Evolutionary conservation across 768 basidiomycete genomes (phyloP), one percentile per base, ranked within the genome.

Genomic region (Boletus patriciae): DNA sequence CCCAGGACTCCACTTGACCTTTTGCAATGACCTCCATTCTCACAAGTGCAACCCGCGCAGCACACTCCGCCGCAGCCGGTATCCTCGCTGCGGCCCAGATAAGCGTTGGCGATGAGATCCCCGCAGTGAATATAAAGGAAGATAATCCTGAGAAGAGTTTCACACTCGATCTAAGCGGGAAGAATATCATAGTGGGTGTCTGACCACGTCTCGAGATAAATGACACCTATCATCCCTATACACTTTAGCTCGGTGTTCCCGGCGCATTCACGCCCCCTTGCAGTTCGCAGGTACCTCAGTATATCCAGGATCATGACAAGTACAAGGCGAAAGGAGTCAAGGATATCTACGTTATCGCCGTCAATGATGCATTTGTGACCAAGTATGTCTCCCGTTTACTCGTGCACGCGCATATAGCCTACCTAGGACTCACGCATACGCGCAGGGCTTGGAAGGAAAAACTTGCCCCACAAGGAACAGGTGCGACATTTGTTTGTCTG

Each of bases 211-310:
- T 38, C 29, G 4, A n/a, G 15, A 10, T 41, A 3, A 15, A 47
- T 19, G 8, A 41, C 44, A 18, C 19, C 38, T 9, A 49, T 41
- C 15, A 0, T 41, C n/a, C 18, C n/a, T 18, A 13, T 19, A 2
- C 0, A 25, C 27, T 51, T 3, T 50, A 87, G 86, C 78, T 92
- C 54, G 85, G 86, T 13, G 86, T 91, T 31, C 89, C 91, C 0
- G 89, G 87, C 16, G 87, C 87, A 8, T 92, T 90, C 73, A 87
- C 87, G 3, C 85, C 84, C 1, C 78, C 87, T 6, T 93, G 90
- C 72, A 83, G 80, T 52, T 75, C 73, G 11, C 86, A 90, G 62
- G 72, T 86, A 23, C 84, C 82, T 0, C 74, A 78, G 11, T 94
- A 87, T 75, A 80, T 93, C 60, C 69, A 79, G 52, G 78, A 79